phyloP scores from a whole-genome alignment of 306 rosid genomes.

The Fragaria vesca region DNA sequence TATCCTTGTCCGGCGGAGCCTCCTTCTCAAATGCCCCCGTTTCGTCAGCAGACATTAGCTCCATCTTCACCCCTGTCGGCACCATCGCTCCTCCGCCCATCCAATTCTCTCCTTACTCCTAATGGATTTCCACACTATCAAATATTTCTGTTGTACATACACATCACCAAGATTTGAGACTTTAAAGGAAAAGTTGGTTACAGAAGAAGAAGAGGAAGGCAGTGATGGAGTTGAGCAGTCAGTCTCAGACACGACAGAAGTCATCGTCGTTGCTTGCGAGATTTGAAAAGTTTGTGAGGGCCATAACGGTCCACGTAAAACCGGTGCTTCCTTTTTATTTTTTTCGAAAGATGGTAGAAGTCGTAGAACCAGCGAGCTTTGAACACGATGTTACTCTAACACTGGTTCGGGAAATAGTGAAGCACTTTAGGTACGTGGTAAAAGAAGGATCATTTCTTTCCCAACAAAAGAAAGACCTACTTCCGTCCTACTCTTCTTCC shows the following conservation, averaged over 20 bases:
- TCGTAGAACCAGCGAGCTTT: neutral
- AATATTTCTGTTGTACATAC: neutral
- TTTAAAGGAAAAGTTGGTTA: neutral
- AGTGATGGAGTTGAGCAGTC: neutral
- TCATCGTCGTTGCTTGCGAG: neutral
- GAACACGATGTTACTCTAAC: neutral
- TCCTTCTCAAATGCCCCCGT: neutral
- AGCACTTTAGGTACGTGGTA: neutral
- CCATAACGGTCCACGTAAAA: slow-evolving; percentile 34
- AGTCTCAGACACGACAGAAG: neutral
- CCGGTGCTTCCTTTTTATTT: slow-evolving; percentile 1
- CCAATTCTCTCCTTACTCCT: slow-evolving; percentile 15
- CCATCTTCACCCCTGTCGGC: neutral
- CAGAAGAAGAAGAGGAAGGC: neutral
- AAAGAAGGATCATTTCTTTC: neutral
- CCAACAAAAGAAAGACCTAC: neutral
- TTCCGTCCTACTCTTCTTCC: no score
- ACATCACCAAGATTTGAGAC: neutral
- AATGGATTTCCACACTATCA: neutral
- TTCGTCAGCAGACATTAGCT: neutral
- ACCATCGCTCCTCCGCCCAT: slow-evolving; percentile 17
- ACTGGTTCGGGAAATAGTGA: neutral
- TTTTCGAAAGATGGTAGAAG: neutral
- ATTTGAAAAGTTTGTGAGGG: slow-evolving; percentile 29
- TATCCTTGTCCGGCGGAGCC: slow-evolving; percentile 45